Base-by-base conservation (phyloP, 2,329 filamentous ascomycete species). In the Camptophora hylomeconis region DNA sequence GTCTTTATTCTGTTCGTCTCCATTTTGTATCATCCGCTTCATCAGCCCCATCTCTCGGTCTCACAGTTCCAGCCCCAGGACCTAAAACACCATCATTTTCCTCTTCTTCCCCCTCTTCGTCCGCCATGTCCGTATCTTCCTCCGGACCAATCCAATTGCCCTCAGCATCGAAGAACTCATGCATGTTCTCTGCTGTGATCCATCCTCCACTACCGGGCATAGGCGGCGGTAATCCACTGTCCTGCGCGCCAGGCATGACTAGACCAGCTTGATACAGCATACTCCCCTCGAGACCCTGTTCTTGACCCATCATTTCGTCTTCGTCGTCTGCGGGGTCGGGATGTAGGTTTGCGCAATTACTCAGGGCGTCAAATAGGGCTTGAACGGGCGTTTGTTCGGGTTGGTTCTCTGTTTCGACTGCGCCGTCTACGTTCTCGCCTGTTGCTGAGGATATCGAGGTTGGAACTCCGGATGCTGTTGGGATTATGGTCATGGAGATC, bases 101-200 rank as follows among this genome's bases (percentile, higher is more conserved):
- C 39, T 75, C 74, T 44, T 59, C 31, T 69, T 62, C 23, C 68
- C 64, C 33, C 67, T 64, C 15, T 74, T 74, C 2, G 71, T 75
- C 6, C 24, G 25, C 18, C 5, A 5, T 24, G 15, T 12, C 28
- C 75, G 75, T 31, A 61, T 63, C 24, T 62, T 69, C 49, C 41
- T 58, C 35, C 49, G 62, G 21, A 44, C 61, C 69, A 39, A 80
- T 77, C 69, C 78, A 87, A 48, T 87, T 84, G 3, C 82, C 82
- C 6, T 84, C 68, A 37, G 69, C 74, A 44, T 89, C 80, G 53
- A 89, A 80, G 48, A 74, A 92, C 42, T 92, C 71, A 39, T 78
- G 65, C 50, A 92, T 75, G 45, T 94, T 95, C 32, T 93, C 87
- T 6, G 81, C 80, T 10, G 87, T 95, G 48, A 95, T 63, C 61